A percentile compares a stretch with the other conserved stretches of the same genome.
Evolutionary conservation across 2,329 filamentous ascomycete species (phyloP).

Genomic region (Ophiostoma sp.): DNA sequence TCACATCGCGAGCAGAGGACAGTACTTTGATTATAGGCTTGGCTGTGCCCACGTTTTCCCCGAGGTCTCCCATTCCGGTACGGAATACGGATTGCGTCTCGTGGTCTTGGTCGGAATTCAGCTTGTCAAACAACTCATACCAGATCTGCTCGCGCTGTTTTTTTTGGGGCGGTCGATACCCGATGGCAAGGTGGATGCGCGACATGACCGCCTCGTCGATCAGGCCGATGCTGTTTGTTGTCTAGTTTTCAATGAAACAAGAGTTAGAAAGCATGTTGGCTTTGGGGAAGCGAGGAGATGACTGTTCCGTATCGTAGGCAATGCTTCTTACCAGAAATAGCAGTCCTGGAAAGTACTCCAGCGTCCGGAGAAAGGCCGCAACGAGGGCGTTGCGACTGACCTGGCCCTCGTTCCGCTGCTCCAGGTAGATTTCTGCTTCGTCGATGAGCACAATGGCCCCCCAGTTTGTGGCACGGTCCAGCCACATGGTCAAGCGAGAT

Average conservation of each 20-base stretch:
- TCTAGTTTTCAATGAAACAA: neutral
- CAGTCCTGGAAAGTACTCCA: neutral
- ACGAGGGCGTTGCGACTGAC: neutral
- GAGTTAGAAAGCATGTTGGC: neutral
- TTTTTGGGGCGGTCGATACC: too few relatives aligned
- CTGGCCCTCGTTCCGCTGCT: neutral
- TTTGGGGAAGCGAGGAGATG: too few relatives aligned
- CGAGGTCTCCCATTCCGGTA: too few relatives aligned
- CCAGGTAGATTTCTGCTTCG: neutral
- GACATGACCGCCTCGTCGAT: neutral
- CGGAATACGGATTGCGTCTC: too few relatives aligned
- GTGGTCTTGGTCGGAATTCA: too few relatives aligned
- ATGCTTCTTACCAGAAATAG: neutral
- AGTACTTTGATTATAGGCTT: too few relatives aligned
- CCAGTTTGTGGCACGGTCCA: neutral
- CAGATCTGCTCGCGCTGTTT: too few relatives aligned
- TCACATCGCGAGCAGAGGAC: too few relatives aligned
- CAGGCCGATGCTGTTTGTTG: neutral
- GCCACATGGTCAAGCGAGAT: neutral
- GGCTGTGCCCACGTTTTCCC: too few relatives aligned
- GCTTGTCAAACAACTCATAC: too few relatives aligned
- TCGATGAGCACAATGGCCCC: neutral
- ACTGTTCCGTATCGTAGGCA: too few relatives aligned
- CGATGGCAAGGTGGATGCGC: neutral
- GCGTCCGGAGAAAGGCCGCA: neutral